Base-by-base conservation (phyloP, 306 rosid genomes). In the Neltuma alba region DNA sequence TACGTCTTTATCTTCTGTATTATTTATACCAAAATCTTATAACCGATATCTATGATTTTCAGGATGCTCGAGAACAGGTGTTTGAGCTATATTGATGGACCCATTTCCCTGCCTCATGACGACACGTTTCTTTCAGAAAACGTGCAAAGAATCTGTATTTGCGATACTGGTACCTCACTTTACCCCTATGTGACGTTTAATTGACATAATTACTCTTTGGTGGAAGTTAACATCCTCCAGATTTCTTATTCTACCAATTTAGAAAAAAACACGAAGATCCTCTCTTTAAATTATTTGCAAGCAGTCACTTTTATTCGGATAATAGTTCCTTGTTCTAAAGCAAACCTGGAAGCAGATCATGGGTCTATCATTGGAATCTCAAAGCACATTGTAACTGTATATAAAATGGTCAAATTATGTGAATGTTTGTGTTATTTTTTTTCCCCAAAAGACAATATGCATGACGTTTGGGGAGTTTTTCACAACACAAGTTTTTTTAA, bases 51-150 rank as follows among this genome's bases (percentile, higher is more conserved):
- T 14, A 28, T 66, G 55, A 36, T 87, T 64, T 80, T 67, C 74
- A 95, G 99, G 86, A 92, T 95, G 98, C 96, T 95, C 67, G 99
- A 93, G 78, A 91, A 92, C 77, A 90, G 99, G 88, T 91, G 91
- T 85, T 83, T 95, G 84, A 95, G 97, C 91, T 95, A 95, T 79
- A 72, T 31, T 77, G 96, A 87, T 63, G 99, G 99, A 77, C 93
- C 91, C 8, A 87, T 92, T 82, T 85, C 91, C 0, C 90, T 95
- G 67, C 98, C 97, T 16, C 60, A 63, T 42, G 98, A 91, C 20
- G 96, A 93, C 28, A 48, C 72, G 16, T 91, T 95, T 85, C 98
- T 95, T 18, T 12, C 73, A 9, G 96, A 93, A 75, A 89, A 95
- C 79, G 99, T 95, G 75, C 86, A 91, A 61, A 87, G 93, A 38